Conservation (phyloP, 257 asterid species). For the Rhazya stricta region DNA sequence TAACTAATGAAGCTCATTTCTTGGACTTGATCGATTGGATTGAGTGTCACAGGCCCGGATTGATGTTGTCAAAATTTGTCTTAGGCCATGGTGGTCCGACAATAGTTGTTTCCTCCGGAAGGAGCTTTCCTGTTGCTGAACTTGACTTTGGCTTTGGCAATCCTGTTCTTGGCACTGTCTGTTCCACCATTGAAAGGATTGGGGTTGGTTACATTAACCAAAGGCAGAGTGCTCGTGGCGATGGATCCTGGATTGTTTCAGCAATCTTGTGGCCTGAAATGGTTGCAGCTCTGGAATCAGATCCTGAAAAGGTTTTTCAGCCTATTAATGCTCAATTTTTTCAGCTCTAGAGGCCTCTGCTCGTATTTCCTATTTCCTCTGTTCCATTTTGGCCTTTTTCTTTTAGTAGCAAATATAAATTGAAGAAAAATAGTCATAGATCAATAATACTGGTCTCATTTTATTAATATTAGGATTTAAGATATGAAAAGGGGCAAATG, state of each 20-base stretch:
- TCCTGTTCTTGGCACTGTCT: constrained; percentile 50
- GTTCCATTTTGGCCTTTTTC: too few species aligned
- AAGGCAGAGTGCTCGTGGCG: constrained; percentile 36
- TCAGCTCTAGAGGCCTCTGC: constrained; percentile 8
- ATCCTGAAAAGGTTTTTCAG: constrained; percentile 36
- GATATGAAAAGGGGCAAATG: too few species aligned
- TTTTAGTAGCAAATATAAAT: too few species aligned
- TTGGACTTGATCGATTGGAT: constrained; percentile 58
- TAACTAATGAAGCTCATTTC: constrained; percentile 42
- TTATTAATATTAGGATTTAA: too few species aligned
- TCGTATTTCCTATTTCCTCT: too few species aligned
- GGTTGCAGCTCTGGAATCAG: constrained; percentile 50
- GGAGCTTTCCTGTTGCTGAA: constrained; percentile 53
- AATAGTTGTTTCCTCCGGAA: constrained; percentile 45
- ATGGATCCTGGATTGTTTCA: constrained; percentile 60
- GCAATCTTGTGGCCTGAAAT: constrained; percentile 56
- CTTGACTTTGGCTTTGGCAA: constrained; percentile 58
- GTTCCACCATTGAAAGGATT: constrained; percentile 43
- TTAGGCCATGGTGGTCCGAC: constrained; percentile 43
- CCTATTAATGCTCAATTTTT: constrained; percentile 39
- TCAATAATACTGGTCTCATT: too few species aligned
- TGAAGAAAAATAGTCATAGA: too few species aligned
- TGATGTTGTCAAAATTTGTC: constrained; percentile 47
- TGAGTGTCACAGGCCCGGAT: constrained; percentile 54
- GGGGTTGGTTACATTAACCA: constrained; percentile 68